Evolutionary conservation across 78 protist genomes (phyloP), one percentile per base, ranked within the genome.

Genomic region (Dictyostelium capitatum): DNA sequence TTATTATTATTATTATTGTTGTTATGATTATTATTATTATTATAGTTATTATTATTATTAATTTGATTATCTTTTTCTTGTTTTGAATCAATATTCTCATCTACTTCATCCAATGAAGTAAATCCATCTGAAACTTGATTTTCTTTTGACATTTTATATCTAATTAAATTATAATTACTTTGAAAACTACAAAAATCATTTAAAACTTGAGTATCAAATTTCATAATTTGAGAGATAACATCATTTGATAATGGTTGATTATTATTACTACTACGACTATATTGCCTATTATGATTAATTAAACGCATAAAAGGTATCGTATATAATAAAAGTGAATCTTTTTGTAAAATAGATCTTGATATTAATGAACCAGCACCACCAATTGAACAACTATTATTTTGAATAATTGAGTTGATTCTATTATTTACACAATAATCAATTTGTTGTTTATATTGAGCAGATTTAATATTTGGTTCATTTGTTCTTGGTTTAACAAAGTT

Each of bases 401-500:
- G 43, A 37, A 37, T 37, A 3, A 37, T 2, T 37, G 43, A 37
- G 2, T 37, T 37, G 30, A 69, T 37, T 51, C 50, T n/a, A 32
- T 70, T 57, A 0, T 56, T 32, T 43, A 65, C 17, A 46, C 51
- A 19, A 20, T 25, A 15, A 32, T 15, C 72, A 11, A 30, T 23
- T 65, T 37, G 54, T 56, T 72, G 69, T 20, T 43, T 15, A 9
- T 54, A 47, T 23, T 62, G 28, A 14, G 62, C 37, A 0, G 83
- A 85, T 74, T 87, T 82, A 4, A 25, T n/a, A 2, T 9, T 6
- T 0, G 74, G 23, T 1, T 43, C 59, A 17, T 56, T 69, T 5
- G 78, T 47, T 32, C 70, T 43, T n/a, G 93, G 93, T 54, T 87
- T 87, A 6, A 77, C 64, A 50, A 87, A 87, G 32, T 74, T 62